Conservation (phyloP, 805 yeast species). For the Ogataea ramenticola region DNA sequence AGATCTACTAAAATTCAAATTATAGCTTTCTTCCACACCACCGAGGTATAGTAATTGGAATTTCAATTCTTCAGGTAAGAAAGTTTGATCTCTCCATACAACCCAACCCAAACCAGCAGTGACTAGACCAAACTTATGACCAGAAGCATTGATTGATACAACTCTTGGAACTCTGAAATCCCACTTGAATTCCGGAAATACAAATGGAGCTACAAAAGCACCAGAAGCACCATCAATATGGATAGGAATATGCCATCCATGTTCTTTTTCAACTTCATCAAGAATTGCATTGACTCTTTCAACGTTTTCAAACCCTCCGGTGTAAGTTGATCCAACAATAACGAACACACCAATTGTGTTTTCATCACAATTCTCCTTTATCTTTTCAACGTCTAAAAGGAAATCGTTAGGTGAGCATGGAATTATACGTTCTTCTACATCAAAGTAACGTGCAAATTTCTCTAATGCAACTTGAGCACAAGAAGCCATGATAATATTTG, state of each 20-base stretch:
- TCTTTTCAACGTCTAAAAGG: constrained; percentile 51
- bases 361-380: constrained; percentile 69
- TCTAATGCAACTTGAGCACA: constrained; percentile 93
- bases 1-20: constrained; percentile 84
- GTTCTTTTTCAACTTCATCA: constrained; percentile 60
- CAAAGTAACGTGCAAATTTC: constrained; percentile 90
- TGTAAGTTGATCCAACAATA: constrained; percentile 85
- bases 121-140: constrained; percentile 88
- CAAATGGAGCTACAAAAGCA: constrained; percentile 81
- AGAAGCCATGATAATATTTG: constrained; percentile 86
- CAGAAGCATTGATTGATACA: constrained; percentile 79
- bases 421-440: constrained; percentile 76
- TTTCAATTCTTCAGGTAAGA: constrained; percentile 63
- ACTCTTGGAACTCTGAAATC: constrained; percentile 77
- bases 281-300: constrained; percentile 51
- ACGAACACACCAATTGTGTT: constrained; percentile 90
- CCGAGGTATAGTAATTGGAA: constrained; percentile 82
- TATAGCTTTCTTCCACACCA: constrained; percentile 81
- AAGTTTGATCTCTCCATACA: constrained; percentile 60
- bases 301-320: constrained; percentile 87
- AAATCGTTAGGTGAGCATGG: constrained; percentile 59
- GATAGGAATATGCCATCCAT: constrained; percentile 65
- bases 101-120: constrained; percentile 94
- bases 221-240: constrained; percentile 96
- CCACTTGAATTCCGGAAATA: constrained; percentile 73